phyloP scores from a whole-genome alignment of 1,284 basidiomycete species.

The Cystobasidium pallidum region DNA sequence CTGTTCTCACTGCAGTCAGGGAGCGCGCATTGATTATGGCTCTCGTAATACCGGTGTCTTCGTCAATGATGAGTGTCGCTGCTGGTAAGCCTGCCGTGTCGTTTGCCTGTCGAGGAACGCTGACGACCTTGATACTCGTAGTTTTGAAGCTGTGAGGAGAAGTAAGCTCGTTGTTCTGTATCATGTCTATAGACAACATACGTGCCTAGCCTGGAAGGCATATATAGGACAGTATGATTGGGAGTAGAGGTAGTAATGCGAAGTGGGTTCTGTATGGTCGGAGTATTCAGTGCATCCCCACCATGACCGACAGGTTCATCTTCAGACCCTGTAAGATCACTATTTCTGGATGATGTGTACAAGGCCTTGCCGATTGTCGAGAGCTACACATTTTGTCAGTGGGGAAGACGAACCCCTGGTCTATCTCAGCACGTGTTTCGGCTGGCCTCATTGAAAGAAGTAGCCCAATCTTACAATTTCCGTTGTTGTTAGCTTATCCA shows the following conservation, averaged over 20 bases:
- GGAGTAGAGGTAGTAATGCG: conserved; percentile 29
- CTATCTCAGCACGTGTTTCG: conserved; percentile 5
- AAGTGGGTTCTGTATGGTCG: conserved; percentile 35
- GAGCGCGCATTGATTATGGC: conserved; percentile 48
- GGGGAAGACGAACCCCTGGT: no score
- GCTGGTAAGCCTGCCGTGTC: conserved; percentile 47
- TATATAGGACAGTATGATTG: conserved; percentile 32
- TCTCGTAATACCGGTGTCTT: conserved; percentile 41
- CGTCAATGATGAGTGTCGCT: conserved; percentile 48
- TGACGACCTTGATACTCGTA: conserved; percentile 45
- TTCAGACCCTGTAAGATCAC: not conserved
- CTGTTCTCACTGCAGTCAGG: conserved; percentile 48
- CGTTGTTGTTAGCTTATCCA: conserved; percentile 1
- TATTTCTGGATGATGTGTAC: not conserved
- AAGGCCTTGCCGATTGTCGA: conserved; percentile 26
- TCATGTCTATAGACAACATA: not conserved
- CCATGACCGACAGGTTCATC: not conserved
- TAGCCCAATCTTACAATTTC: not conserved
- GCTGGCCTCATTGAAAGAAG: not conserved
- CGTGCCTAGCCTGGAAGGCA: conserved; percentile 39
- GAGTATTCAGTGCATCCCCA: conserved; percentile 4
- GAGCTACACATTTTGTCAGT: not conserved
- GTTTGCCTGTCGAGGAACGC: conserved; percentile 45
- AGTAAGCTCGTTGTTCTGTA: not conserved
- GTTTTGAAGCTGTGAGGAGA: conserved; percentile 15